Percentiles rank a stretch among this genome's conserved stretches.
phyloP scores from a whole-genome alignment of 345 rosid genomes.

The Turnera subulata region DNA sequence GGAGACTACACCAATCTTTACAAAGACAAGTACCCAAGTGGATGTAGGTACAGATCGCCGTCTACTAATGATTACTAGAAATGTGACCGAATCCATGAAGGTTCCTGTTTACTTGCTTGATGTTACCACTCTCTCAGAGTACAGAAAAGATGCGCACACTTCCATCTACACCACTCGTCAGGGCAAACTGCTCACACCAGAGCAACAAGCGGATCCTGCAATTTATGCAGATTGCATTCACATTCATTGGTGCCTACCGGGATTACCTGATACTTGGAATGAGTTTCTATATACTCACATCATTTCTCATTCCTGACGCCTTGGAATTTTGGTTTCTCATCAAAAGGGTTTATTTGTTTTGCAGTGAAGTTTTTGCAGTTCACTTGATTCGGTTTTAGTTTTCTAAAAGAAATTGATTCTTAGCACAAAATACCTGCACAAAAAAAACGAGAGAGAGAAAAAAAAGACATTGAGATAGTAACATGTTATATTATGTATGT shows the following conservation, averaged over 20 bases:
- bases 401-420: too few relatives aligned
- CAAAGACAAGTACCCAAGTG: conserved; percentile 1
- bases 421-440: too few relatives aligned
- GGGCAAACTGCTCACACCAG: conserved; percentile 14
- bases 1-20: conserved; percentile 17
- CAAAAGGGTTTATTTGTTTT: too few relatives aligned
- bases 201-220: conserved; percentile 20
- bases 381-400: too few relatives aligned
- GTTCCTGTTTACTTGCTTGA: conserved; percentile 14
- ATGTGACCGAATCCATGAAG: conserved; percentile 16
- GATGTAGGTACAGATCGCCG: conserved; percentile 21
- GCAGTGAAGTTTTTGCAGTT: too few relatives aligned
- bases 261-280: conserved; percentile 30
- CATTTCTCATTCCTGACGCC: conserved; percentile 7
- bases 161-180: conserved; percentile 20
- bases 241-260: conserved; percentile 28
- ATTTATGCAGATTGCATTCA: conserved; percentile 27
- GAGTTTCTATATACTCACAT: conserved; percentile 18
- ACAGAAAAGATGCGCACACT: conserved; percentile 31
- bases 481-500: too few relatives aligned
- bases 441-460: too few relatives aligned
- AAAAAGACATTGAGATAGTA: too few relatives aligned
- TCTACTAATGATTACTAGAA: background rate
- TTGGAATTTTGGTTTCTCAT: background rate
- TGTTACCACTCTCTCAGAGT: conserved; percentile 21